Evolutionary conservation across 345 rosid genomes (phyloP), one percentile per base, ranked within the genome.

Genomic region (Lepidium aucheri): DNA sequence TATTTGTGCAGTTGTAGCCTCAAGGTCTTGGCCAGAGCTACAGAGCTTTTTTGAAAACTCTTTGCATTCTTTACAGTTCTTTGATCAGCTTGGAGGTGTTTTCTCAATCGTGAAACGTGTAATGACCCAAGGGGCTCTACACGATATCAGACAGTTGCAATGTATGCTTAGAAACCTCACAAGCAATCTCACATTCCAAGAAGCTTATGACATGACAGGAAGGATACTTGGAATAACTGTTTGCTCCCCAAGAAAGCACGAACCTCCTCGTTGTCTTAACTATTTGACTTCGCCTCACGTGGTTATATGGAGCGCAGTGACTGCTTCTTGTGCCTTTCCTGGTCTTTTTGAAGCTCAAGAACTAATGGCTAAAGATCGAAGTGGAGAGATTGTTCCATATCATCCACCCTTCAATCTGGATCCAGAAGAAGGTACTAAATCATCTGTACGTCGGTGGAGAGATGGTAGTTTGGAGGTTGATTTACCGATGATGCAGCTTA

Each of bases 401-500:
- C 99, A 94, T 79, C 99, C 97, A 45, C 99, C 97, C 6, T 94
- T 94, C 58, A 83, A 87, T 76, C 72, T 94, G 78, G 85, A 74
- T 63, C 97, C 97, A 4, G 96, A 85, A 65, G 82, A 83, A 74
- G 89, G 85, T n/a, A 79, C 83, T 7, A 73, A 83, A 38, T 39
- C 86, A 9, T 64, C 90, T 52, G 78, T 65, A 38, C 96, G 97
- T 18, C 78, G 97, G 26, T 94, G 99, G 97, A 88, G 97, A 76
- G 99, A 94, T 76, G 99, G 99, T 55, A 90, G 99, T 79, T 80
- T 94, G 83, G 97, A 94, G 86, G 84, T 90, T 59, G 97, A 94
- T 78, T 75, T 94, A 63, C 99, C 99, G 6, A 94, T 88, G 99
- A 94, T 90, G 86, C 97, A 94, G 74, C 74, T 94, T 77, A 94